Evolutionary conservation across 148 eudicot species (phyloP), one percentile per base, ranked within the genome.

Genomic region (Rhododendron henanense): DNA sequence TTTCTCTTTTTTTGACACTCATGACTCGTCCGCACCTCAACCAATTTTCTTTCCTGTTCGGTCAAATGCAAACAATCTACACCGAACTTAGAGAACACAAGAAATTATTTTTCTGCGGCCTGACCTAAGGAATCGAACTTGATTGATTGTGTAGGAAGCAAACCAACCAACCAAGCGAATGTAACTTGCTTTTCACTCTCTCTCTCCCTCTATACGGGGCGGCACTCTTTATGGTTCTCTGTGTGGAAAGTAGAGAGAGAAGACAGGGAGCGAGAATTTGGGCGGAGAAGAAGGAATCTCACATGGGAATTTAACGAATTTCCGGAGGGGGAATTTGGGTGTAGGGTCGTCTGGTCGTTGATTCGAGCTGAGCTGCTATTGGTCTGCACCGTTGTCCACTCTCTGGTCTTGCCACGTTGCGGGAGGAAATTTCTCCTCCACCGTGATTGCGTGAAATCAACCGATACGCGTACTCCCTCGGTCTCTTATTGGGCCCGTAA

Each of bases 51-150:
- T 41, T 0, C 0, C 45, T 0, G 8, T 41, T 5, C 1, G 6
- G 45, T 41, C 7, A 6, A 41, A 41, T 41, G 45, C 8, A 41
- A 41, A 41, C 6, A 41, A 41, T 41, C 6, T 41, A 6, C 45
- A 41, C 7, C 7, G 1, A 6, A 41, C 1, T 41, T 41, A 41
- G 7, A 0, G 45, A 41, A 6, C 1, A 5, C 7, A 41, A 41
- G 5, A 2, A 28, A 28, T 41, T 41, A 41, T 0, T 41, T 41
- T 41, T 41, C 0, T 0, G 1, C 45, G 45, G 0, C 45, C 0
- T 6, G 8, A 41, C 1, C 0, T 7, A 0, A 41, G 0, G 1
- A 41, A 6, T 41, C 7, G 8, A 41, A 5, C 1, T 41, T 41
- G 6, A 41, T 6, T 41, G 45, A 41, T 41, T 41, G 45, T 0